phyloP scores from a whole-genome alignment of 2,329 filamentous ascomycete genomes.

The Zarea fungicola region DNA sequence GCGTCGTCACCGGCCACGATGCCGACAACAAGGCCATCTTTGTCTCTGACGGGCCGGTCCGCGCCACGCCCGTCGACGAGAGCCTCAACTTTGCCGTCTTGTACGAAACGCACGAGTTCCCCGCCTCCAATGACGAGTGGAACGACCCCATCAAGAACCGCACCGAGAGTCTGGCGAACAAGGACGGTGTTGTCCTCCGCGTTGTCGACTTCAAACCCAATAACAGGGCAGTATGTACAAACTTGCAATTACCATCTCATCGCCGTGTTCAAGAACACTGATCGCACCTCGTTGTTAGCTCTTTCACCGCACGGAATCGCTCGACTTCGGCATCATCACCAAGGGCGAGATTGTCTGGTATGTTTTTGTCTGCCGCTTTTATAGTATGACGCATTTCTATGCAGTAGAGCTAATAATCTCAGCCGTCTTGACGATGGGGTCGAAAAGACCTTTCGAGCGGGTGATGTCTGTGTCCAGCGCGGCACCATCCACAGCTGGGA shows the following conservation, averaged over 20 bases:
- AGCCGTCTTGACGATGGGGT: slow-evolving; percentile 19
- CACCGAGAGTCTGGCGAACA: slow-evolving; percentile 17
- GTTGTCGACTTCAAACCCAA: slow-evolving; percentile 18
- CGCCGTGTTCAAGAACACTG: background rate
- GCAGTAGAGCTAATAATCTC: too few species aligned
- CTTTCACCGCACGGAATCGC: slow-evolving; percentile 20
- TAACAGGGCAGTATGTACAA: slow-evolving; percentile 12
- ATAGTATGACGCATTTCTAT: too few species aligned
- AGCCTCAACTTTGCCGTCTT: slow-evolving; percentile 17
- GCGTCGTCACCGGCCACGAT: slow-evolving; percentile 20
- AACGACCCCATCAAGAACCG: slow-evolving; percentile 15
- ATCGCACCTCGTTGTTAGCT: slow-evolving; percentile 8
- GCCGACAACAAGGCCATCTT: slow-evolving; percentile 14
- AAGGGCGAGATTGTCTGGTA: slow-evolving; percentile 19
- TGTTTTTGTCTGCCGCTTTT: too few species aligned
- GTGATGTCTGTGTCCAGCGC: slow-evolving; percentile 20
- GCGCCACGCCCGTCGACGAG: slow-evolving; percentile 3
- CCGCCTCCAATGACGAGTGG: slow-evolving; percentile 19
- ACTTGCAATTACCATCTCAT: background rate
- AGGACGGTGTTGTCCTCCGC: slow-evolving; percentile 17
- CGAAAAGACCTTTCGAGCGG: slow-evolving; percentile 16
- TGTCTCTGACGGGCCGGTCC: slow-evolving; percentile 15
- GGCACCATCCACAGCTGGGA: slow-evolving; percentile 20
- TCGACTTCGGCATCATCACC: slow-evolving; percentile 19
- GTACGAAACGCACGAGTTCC: slow-evolving; percentile 20